phyloP scores from a whole-genome alignment of 1,139 yeast genomes.

The Suhomyces yuchorum region DNA sequence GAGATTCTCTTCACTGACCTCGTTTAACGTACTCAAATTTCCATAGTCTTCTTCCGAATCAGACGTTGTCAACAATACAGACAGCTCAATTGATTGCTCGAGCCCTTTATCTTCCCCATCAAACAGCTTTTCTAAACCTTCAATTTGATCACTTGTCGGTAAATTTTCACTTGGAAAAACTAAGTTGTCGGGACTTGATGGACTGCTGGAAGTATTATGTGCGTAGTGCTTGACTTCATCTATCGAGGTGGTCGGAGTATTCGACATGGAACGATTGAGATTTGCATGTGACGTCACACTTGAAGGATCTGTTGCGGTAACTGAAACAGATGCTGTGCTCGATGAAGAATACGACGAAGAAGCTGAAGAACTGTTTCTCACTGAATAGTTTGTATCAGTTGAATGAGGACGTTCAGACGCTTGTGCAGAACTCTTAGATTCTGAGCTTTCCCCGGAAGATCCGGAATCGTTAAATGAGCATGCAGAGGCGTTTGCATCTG shows the following conservation, averaged over 20 bases:
- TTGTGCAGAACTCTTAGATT: constrained; percentile 5
- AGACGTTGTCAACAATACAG: neutral
- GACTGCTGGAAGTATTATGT: neutral
- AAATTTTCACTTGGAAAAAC: neutral
- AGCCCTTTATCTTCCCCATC: neutral
- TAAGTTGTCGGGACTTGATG: constrained; percentile 7
- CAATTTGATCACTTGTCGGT: neutral
- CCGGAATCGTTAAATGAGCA: constrained; percentile 14
- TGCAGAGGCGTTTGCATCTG: constrained; percentile 27
- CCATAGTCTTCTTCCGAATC: constrained; percentile 8
- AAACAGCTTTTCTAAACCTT: neutral
- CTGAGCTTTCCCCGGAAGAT: constrained; percentile 5
- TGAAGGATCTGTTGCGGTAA: constrained; percentile 20
- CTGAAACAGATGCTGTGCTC: constrained; percentile 11
- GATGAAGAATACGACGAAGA: constrained; percentile 13
- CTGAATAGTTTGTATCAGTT: neutral
- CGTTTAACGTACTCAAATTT: constrained; percentile 17
- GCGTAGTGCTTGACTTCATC: constrained; percentile 2
- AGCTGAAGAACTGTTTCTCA: constrained; percentile 12
- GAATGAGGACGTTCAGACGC: neutral
- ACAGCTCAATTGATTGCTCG: constrained; percentile 2
- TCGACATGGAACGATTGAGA: constrained; percentile 32
- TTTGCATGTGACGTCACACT: constrained; percentile 28
- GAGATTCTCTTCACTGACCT: constrained; percentile 16
- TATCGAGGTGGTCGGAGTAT: constrained; percentile 44